phyloP scores from a whole-genome alignment of 208 protist genomes.

The Trypanosoma avium region DNA sequence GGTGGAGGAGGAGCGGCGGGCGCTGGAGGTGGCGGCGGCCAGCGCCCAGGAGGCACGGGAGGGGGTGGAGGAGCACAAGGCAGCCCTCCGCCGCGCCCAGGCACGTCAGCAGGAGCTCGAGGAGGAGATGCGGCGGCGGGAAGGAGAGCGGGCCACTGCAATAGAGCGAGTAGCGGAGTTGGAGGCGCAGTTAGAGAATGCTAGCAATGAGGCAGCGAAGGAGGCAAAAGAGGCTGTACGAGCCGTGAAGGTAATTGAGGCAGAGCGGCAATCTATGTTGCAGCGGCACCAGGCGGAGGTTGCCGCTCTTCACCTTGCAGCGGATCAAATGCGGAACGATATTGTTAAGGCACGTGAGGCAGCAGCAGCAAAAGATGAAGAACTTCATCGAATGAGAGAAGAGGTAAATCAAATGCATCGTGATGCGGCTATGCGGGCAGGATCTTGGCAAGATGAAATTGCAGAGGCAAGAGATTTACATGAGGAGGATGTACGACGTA shows the following conservation, averaged over 20 bases:
- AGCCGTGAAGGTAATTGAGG: slow-evolving; percentile 39
- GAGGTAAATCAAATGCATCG: slow-evolving; percentile 59
- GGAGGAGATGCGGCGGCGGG: slow-evolving; percentile 40
- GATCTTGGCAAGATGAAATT: slow-evolving; percentile 58
- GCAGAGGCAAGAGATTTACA: slow-evolving; percentile 52
- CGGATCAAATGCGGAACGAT: slow-evolving; percentile 46
- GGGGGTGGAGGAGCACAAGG: slow-evolving; percentile 46
- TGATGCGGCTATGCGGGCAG: slow-evolving; percentile 48
- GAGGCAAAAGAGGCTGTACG: slow-evolving; percentile 39
- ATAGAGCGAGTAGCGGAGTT: slow-evolving; percentile 41
- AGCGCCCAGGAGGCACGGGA: slow-evolving; percentile 44
- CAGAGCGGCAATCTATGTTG: slow-evolving; percentile 40
- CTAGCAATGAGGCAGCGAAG: slow-evolving; percentile 35
- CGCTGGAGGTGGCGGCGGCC: slow-evolving; percentile 39
- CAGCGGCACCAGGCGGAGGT: slow-evolving; percentile 60
- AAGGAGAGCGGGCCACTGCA: slow-evolving; percentile 41
- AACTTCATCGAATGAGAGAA: slow-evolving; percentile 56
- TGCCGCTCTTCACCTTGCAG: slow-evolving; percentile 42
- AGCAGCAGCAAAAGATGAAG: slow-evolving; percentile 40
- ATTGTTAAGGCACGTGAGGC: slow-evolving; percentile 41
- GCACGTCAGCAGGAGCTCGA: slow-evolving; percentile 36
- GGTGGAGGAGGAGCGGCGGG: slow-evolving; percentile 48
- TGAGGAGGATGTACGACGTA: slow-evolving; percentile 63
- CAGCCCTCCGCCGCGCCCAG: slow-evolving; percentile 36
- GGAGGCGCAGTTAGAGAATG: slow-evolving; percentile 42